phyloP scores from a whole-genome alignment of 371 early-diverging fungal genomes.

The Mucor lusitanicus region DNA sequence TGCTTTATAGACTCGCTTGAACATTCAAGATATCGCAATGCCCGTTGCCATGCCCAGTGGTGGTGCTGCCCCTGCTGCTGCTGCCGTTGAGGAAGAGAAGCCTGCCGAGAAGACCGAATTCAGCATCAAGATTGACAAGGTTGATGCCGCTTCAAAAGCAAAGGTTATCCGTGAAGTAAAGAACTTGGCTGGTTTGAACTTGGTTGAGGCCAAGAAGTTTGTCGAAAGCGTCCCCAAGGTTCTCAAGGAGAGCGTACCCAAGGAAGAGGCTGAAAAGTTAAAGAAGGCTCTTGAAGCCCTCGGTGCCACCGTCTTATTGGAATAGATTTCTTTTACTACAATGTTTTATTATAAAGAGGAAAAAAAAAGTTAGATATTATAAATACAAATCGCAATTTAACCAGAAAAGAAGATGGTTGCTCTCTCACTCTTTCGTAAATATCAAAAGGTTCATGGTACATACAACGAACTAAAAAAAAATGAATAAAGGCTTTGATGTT shows the following conservation, averaged over 20 bases:
- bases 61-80: conserved; percentile 63
- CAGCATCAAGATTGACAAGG: conserved; percentile 94
- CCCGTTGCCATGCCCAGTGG: conserved; percentile 76
- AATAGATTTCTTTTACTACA: conserved; percentile 57
- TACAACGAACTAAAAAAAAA: not conserved
- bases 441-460: not conserved
- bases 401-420: not conserved
- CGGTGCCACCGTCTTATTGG: conserved; percentile 91
- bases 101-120: conserved; percentile 91
- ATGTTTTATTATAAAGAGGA: not conserved
- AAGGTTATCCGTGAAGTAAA: conserved; percentile 98
- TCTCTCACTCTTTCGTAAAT: not conserved
- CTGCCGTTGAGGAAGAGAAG: conserved; percentile 81
- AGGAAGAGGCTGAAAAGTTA: conserved; percentile 97
- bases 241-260: conserved; percentile 85
- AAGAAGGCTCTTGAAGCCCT: conserved; percentile 93
- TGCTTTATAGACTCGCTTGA: conserved; percentile 69
- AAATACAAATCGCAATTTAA: not conserved
- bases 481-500: not conserved
- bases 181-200: conserved; percentile 89
- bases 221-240: conserved; percentile 97
- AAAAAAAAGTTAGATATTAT: conserved; percentile 1
- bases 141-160: conserved; percentile 93
- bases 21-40: conserved; percentile 92
- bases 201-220: conserved; percentile 99